These are phyloP conservation scores for Acanthamoeba royreba DNA, from an alignment of 208 protist genomes.

Conservation along the genomic window DNA sequence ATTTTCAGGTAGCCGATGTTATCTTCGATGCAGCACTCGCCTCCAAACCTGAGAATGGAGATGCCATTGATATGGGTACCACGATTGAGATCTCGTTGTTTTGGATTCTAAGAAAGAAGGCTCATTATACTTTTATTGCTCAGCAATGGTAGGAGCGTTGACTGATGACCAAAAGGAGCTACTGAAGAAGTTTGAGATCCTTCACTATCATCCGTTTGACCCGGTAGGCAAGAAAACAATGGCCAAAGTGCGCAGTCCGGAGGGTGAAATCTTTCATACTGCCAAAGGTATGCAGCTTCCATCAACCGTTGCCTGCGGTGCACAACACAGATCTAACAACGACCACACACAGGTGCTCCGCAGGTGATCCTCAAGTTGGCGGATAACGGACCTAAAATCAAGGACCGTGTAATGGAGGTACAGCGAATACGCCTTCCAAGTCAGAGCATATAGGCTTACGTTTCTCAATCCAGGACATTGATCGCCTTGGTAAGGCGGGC, in stretches of 20 bases:
- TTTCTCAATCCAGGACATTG: not conserved
- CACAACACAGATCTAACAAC: not conserved
- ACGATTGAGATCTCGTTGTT: not conserved
- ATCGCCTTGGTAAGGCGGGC: not conserved
- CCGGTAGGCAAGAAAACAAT: slow-evolving; percentile 68
- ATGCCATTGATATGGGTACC: slow-evolving; percentile 56
- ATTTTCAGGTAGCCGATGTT: slow-evolving; percentile 1
- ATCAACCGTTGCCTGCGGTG: slow-evolving; percentile 72
- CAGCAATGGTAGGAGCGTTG: not conserved
- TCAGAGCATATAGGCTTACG: not conserved
- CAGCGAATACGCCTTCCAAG: slow-evolving; percentile 49
- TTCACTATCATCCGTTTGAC: slow-evolving; percentile 71
- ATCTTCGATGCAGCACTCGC: slow-evolving; percentile 54
- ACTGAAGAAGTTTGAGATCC: not conserved
- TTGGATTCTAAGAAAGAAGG: too few relatives aligned
- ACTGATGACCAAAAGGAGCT: slow-evolving; percentile 30
- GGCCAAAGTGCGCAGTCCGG: slow-evolving; percentile 66
- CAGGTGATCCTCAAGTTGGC: slow-evolving; percentile 66
- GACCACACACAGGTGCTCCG: not conserved
- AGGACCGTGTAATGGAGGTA: slow-evolving; percentile 62
- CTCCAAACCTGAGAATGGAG: slow-evolving; percentile 53
- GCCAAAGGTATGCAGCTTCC: slow-evolving; percentile 89
- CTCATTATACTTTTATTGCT: not conserved
- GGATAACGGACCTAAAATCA: slow-evolving; percentile 62
- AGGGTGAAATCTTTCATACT: slow-evolving; percentile 82